These are phyloP conservation scores for Hypoxylon cercidicola DNA, from an alignment of 495 filamentous ascomycete species.

Conservation along the genomic window DNA sequence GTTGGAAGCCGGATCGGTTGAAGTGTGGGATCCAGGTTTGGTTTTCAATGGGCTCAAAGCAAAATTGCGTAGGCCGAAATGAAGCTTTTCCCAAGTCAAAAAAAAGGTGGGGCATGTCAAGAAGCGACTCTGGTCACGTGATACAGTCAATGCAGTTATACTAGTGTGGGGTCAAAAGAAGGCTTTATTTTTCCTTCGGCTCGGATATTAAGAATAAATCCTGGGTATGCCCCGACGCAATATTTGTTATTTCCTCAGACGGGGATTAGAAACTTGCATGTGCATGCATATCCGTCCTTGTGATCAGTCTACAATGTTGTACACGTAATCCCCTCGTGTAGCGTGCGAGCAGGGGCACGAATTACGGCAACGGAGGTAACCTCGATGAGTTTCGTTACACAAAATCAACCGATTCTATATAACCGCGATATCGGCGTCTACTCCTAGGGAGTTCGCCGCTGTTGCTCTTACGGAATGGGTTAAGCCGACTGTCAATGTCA, in stretches of 20 bases:
- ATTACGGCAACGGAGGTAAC: constrained; percentile 12
- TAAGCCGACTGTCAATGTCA: neutral
- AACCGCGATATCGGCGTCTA: constrained; percentile 32
- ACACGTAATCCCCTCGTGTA: constrained; percentile 24
- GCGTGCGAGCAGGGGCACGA: constrained; percentile 1
- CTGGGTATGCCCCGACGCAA: no score
- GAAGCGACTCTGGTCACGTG: constrained; percentile 25
- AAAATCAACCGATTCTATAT: constrained; percentile 29
- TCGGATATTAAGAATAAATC: constrained; percentile 2
- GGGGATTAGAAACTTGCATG: constrained; percentile 9
- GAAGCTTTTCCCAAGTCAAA: constrained; percentile 26
- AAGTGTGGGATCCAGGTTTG: constrained; percentile 3
- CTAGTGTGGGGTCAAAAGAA: no score
- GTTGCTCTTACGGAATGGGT: constrained; percentile 8
- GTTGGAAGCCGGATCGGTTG: constrained; percentile 10
- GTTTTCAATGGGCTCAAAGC: no score
- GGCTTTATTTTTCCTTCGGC: no score
- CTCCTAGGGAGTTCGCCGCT: constrained; percentile 1
- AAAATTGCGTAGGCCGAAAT: constrained; percentile 25
- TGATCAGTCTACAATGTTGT: constrained; percentile 28
- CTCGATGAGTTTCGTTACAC: constrained; percentile 19
- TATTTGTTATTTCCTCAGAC: no score
- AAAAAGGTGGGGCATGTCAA: constrained; percentile 7
- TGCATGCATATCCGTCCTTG: constrained; percentile 35
- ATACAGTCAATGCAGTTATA: neutral